A percentile compares a stretch with the other conserved stretches of the same genome.
phyloP scores from a whole-genome alignment of 495 filamentous ascomycete species.

The Letharia columbiana region DNA sequence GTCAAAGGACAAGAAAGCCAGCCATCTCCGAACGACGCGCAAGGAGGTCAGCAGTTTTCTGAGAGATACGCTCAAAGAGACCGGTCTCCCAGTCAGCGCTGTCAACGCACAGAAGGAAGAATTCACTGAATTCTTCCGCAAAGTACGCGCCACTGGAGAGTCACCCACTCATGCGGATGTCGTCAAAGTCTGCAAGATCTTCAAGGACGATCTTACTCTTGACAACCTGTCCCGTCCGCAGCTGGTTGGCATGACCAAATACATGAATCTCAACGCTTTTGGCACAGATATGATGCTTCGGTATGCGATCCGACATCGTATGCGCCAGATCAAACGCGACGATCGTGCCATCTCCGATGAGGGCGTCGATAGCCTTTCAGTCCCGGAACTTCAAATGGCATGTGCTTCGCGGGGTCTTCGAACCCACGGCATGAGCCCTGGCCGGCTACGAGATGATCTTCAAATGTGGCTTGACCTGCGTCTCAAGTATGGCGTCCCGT shows the following conservation, averaged over 20 bases:
- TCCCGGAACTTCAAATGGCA: constrained; percentile 86
- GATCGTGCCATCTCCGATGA: constrained; percentile 93
- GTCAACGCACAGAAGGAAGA: constrained; percentile 87
- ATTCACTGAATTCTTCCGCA: constrained; percentile 96
- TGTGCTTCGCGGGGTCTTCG: constrained; percentile 85
- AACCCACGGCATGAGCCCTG: constrained; percentile 83
- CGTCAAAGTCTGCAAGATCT: constrained; percentile 98
- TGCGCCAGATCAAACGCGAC: constrained; percentile 98
- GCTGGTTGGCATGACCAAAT: constrained; percentile 93
- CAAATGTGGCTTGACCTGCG: constrained; percentile 92
- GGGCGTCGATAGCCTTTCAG: constrained; percentile 85
- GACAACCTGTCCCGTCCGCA: constrained; percentile 96
- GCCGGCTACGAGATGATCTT: constrained; percentile 79
- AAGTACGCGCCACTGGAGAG: constrained; percentile 87
- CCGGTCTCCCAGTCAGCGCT: constrained; percentile 76
- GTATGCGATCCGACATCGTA: constrained; percentile 95
- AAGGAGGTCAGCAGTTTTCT: constrained; percentile 93
- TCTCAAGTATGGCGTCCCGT: constrained; percentile 85
- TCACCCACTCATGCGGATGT: constrained; percentile 79
- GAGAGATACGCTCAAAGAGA: constrained; percentile 82
- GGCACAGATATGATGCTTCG: constrained; percentile 94
- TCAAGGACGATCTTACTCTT: constrained; percentile 95
- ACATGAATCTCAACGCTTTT: constrained; percentile 96
- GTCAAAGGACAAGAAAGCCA: constrained; percentile 79
- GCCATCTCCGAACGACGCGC: constrained; percentile 70